Evolutionary conservation across 768 basidiomycete genomes (phyloP).

Genomic region (Stropharia rugosoannulata): DNA sequence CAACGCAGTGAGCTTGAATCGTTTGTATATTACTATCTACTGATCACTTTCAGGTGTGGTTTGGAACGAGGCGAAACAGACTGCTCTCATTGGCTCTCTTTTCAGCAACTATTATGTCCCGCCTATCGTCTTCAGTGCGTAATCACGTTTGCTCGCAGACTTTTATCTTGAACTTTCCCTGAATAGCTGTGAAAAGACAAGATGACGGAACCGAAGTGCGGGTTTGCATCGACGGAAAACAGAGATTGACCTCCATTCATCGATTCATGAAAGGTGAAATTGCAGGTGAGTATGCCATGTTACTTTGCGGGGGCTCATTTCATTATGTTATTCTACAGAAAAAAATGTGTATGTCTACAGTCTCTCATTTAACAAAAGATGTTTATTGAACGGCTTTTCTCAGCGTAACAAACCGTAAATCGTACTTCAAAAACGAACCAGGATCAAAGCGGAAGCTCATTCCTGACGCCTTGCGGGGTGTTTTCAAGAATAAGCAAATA

Average conservation of each 20-base stretch:
- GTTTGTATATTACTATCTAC: background rate
- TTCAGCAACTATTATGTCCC: conserved; percentile 67
- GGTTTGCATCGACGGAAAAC: conserved; percentile 73
- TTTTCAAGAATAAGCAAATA: conserved; percentile 45
- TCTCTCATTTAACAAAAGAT: background rate
- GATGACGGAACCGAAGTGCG: conserved; percentile 44
- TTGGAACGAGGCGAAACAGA: conserved; percentile 62
- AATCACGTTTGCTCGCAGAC: background rate
- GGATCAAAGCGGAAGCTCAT: conserved; percentile 20
- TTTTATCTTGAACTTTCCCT: conserved; percentile 1
- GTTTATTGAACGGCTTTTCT: background rate
- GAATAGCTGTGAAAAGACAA: conserved; percentile 34
- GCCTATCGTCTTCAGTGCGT: conserved; percentile 62
- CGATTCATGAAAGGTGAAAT: conserved; percentile 20
- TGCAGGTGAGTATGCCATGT: background rate
- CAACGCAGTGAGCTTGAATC: conserved; percentile 47
- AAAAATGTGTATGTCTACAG: conserved; percentile 21
- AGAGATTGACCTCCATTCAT: conserved; percentile 64
- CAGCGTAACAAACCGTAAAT: conserved; percentile 21
- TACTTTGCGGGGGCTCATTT: background rate
- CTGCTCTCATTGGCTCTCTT: conserved; percentile 61
- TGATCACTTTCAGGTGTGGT: conserved; percentile 47
- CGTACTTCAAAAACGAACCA: conserved; percentile 21
- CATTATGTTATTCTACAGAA: background rate
- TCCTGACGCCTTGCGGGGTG: conserved; percentile 21